These are phyloP conservation scores for Elsinoe perseae DNA, from an alignment of 2,329 filamentous ascomycete genomes.

Conservation along the genomic window DNA sequence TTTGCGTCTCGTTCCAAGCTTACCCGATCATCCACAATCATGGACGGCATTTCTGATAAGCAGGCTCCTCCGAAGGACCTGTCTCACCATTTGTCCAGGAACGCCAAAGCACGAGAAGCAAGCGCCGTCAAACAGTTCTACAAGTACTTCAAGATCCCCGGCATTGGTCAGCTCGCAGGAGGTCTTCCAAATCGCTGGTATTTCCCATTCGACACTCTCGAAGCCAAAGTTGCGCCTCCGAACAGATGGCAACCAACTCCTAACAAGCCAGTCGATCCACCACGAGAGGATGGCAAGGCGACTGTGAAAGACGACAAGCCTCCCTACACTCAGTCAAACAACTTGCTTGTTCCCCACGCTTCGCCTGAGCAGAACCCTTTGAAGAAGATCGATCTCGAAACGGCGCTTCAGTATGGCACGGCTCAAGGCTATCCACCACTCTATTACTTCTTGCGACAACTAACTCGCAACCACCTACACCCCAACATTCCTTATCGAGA, in stretches of 20 bases:
- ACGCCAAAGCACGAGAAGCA: slow-evolving; percentile 55
- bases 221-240: slow-evolving; percentile 68
- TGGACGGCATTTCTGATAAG: slow-evolving; percentile 19
- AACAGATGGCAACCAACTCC: slow-evolving; percentile 65
- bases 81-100: slow-evolving; percentile 67
- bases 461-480: slow-evolving; percentile 67
- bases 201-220: slow-evolving; percentile 87
- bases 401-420: slow-evolving; percentile 81
- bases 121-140: slow-evolving; percentile 76
- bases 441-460: slow-evolving; percentile 68
- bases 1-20: background rate
- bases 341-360: slow-evolving; percentile 63
- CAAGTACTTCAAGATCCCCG: slow-evolving; percentile 65
- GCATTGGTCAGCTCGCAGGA: slow-evolving; percentile 54
- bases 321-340: slow-evolving; percentile 29
- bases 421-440: slow-evolving; percentile 74
- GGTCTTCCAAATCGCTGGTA: slow-evolving; percentile 69
- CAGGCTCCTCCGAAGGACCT: slow-evolving; percentile 58
- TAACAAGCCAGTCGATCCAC: slow-evolving; percentile 50
- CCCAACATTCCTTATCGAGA: slow-evolving; percentile 70
- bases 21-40: background rate
- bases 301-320: slow-evolving; percentile 23
- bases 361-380: slow-evolving; percentile 50
- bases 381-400: slow-evolving; percentile 69
- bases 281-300: slow-evolving; percentile 33